Evolutionary conservation across 1,139 yeast species (phyloP).

Genomic region (Hansenula anomala): DNA sequence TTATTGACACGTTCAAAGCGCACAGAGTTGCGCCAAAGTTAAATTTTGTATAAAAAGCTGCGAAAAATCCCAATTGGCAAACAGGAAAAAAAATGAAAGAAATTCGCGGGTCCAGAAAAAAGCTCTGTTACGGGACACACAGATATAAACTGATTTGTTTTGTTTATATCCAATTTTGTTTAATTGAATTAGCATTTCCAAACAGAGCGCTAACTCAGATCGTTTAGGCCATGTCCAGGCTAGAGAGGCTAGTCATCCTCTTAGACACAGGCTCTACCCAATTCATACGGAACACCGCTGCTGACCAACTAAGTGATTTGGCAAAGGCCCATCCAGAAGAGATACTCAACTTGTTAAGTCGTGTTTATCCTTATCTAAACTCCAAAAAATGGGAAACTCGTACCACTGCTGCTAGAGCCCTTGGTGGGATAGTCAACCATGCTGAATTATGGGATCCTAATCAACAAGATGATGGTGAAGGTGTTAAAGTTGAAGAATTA

Average conservation of each 20-base stretch:
- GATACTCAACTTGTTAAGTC: conserved; percentile 70
- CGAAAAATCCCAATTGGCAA: conserved; percentile 1
- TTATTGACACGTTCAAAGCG: background rate
- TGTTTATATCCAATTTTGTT: too few relatives aligned
- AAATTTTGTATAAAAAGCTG: conserved; percentile 3
- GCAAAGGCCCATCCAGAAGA: conserved; percentile 97
- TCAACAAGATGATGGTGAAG: conserved; percentile 23
- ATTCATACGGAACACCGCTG: conserved; percentile 92
- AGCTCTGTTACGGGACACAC: conserved; percentile 1
- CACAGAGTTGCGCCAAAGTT: background rate
- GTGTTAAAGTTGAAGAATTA: conserved; percentile 17
- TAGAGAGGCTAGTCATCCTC: conserved; percentile 72
- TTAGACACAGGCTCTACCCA: conserved; percentile 95
- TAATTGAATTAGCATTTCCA: too few relatives aligned
- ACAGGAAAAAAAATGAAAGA: background rate
- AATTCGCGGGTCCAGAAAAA: background rate
- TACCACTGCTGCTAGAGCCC: conserved; percentile 89
- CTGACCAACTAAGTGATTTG: conserved; percentile 91
- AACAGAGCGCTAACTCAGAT: too few relatives aligned
- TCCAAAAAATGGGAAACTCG: conserved; percentile 94
- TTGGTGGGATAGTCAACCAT: conserved; percentile 87
- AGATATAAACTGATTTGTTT: background rate
- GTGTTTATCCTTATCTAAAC: conserved; percentile 86
- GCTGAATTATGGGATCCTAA: conserved; percentile 87
- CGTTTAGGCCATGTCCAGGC: conserved; percentile 34